A percentile compares a stretch with the other conserved stretches of the same genome.
phyloP scores from a whole-genome alignment of 176 grass and related monocot genomes.

The Zea mays region DNA sequence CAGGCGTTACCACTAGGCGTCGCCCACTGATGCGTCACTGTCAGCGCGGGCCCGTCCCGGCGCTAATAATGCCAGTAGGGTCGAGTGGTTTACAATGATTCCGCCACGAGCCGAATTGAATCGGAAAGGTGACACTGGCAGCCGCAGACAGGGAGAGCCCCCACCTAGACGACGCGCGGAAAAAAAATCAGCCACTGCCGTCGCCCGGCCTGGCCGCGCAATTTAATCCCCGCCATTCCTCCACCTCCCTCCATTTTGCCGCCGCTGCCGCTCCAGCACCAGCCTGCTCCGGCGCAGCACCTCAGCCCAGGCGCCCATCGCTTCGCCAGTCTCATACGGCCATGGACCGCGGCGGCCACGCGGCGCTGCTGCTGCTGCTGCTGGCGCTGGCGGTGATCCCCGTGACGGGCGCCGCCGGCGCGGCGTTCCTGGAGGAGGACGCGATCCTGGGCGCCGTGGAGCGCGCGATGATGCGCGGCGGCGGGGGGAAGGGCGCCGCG shows the following conservation, averaged over 20 bases:
- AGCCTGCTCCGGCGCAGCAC: no score
- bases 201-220: background rate
- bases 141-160: background rate
- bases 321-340: no score
- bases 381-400: background rate
- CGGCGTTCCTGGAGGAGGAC: slow-evolving; percentile 39
- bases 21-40: no score
- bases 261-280: background rate
- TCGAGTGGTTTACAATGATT: slow-evolving; percentile 22
- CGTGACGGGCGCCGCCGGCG: background rate
- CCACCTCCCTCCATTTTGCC: background rate
- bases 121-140: background rate
- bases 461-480: background rate
- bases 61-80: no score
- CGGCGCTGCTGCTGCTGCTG: background rate
- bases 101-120: background rate
- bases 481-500: background rate
- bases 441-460: slow-evolving; percentile 1
- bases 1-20: no score
- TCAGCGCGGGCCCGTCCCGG: no score
- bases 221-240: slow-evolving; percentile 23
- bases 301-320: no score
- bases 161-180: background rate
- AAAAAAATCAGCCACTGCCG: background rate
- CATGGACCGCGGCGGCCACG: background rate